Evolutionary conservation across 441 rosid genomes (phyloP).

Genomic region (Populus hybrid): DNA sequence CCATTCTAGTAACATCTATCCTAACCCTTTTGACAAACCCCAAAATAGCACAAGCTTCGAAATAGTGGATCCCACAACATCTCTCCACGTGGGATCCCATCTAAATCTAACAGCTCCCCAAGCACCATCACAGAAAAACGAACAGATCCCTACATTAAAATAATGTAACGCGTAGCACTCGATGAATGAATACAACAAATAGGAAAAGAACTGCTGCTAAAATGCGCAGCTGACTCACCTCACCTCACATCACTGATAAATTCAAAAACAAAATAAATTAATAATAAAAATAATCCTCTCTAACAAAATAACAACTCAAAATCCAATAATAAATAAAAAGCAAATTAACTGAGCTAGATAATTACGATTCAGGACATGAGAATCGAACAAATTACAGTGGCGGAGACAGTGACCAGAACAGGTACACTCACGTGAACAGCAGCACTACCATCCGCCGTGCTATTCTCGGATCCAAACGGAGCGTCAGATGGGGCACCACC

Average conservation of each 20-base stretch:
- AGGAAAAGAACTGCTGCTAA: not conserved
- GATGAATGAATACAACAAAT: not conserved
- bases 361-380: slow-evolving; percentile 45
- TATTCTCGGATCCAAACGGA: slow-evolving; percentile 44
- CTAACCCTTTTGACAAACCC: not conserved
- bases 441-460: slow-evolving; percentile 37
- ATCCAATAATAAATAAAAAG: slow-evolving; percentile 1
- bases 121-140: not conserved
- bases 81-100: slow-evolving; percentile 14
- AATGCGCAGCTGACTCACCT: slow-evolving; percentile 9
- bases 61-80: not conserved
- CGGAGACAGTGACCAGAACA: slow-evolving; percentile 18
- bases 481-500: slow-evolving; percentile 58
- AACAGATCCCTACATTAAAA: slow-evolving; percentile 16
- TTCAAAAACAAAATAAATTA: slow-evolving; percentile 9
- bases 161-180: slow-evolving; percentile 3
- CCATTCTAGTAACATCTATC: not conserved
- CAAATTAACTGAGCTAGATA: slow-evolving; percentile 24
- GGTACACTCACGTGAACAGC: slow-evolving; percentile 38
- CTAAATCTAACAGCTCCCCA: not conserved
- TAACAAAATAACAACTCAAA: slow-evolving; percentile 3
- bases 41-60: not conserved
- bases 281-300: slow-evolving; percentile 1
- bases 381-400: slow-evolving; percentile 37
- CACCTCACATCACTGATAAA: not conserved